A percentile compares a stretch with the other conserved stretches of the same genome.
These are phyloP conservation scores for Calonectria montana DNA, from an alignment of 2,329 filamentous ascomycete species.

Conservation along the genomic window DNA sequence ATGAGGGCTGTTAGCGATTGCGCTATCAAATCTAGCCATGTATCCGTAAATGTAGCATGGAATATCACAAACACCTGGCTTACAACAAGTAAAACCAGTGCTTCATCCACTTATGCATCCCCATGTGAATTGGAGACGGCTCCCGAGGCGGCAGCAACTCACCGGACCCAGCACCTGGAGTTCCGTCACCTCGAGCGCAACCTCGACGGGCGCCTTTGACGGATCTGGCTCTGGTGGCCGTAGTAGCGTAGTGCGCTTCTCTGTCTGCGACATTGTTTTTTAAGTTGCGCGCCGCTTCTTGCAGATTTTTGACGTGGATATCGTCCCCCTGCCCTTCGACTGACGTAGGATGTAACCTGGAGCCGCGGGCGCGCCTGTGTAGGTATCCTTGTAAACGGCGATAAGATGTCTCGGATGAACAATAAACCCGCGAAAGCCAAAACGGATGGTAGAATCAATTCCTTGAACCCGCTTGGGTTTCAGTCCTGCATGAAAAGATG, in stretches of 20 bases:
- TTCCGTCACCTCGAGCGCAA: slow-evolving; percentile 87
- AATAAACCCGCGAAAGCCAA: not conserved
- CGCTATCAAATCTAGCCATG: not conserved
- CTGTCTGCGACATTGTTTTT: slow-evolving; percentile 33
- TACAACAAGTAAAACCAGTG: not conserved
- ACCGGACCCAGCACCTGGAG: slow-evolving; percentile 80
- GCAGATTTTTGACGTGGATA: not conserved
- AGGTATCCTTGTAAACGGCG: not conserved
- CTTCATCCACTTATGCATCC: not conserved
- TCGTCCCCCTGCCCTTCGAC: not conserved
- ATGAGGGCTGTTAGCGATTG: not conserved
- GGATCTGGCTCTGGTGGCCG: slow-evolving; percentile 79
- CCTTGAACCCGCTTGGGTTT: not conserved
- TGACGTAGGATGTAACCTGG: not conserved
- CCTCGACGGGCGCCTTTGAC: slow-evolving; percentile 85
- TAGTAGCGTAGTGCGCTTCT: slow-evolving; percentile 59
- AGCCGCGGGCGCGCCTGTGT: not conserved
- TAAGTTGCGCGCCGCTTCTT: not conserved
- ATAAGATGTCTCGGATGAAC: not conserved
- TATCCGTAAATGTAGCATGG: not conserved
- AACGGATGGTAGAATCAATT: not conserved
- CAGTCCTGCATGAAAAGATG: not conserved
- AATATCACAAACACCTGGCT: not conserved
- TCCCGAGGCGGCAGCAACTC: slow-evolving; percentile 45
- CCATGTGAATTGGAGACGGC: not conserved